Base-by-base conservation (phyloP, 352 stramenopile species). In the Aphanomyces astaci region DNA sequence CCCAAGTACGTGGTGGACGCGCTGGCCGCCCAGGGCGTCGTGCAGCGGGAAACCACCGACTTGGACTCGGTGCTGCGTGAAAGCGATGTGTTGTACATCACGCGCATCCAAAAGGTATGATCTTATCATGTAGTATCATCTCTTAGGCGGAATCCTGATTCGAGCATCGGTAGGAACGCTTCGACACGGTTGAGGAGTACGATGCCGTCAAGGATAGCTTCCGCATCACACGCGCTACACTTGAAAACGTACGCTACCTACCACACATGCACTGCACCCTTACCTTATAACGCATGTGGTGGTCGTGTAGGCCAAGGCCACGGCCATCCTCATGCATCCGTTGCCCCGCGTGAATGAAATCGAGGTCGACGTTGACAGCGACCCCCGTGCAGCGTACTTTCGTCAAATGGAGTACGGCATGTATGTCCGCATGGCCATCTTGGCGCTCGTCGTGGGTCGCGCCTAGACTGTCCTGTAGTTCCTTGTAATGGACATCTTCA, bases 71-170 rank as follows among this genome's bases (percentile, higher is more conserved):
- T 98, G 15, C 77, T 99, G 30, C 76, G 78, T 59, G 74, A 90
- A 32, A 97, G 94, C 17, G 90, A 99, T 79, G 95, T 99, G 64
- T 82, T 99, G 24, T 99, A 99, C 82, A 94, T 99, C 45, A 99
- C 97, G 1, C 88, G 97, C 53, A 86, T 99, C 49, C 97, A 99
- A 74, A 98, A 94, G 76, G 79, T 76, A 64, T 17, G 30, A 28
- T 24, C 24, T n/a, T 73, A n/a, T n/a, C n/a, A n/a, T n/a, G n/a
- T n/a, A n/a, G n/a, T n/a, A n/a, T n/a, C n/a, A n/a, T n/a, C n/a
- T n/a, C n/a, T n/a, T n/a, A n/a, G n/a, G n/a, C 36, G 36, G 15
- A 15, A 7, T 43, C 7, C 15, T 43, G 56, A 45, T 27, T 39
- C 11, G 15, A 7, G 11, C 25, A n/a, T 28, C 54, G 24, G 17